Percentiles rank a stretch among this genome's conserved stretches.
Evolutionary conservation across 495 filamentous ascomycete genomes (phyloP).

Genomic region (Staphylotrichum tortipilum): DNA sequence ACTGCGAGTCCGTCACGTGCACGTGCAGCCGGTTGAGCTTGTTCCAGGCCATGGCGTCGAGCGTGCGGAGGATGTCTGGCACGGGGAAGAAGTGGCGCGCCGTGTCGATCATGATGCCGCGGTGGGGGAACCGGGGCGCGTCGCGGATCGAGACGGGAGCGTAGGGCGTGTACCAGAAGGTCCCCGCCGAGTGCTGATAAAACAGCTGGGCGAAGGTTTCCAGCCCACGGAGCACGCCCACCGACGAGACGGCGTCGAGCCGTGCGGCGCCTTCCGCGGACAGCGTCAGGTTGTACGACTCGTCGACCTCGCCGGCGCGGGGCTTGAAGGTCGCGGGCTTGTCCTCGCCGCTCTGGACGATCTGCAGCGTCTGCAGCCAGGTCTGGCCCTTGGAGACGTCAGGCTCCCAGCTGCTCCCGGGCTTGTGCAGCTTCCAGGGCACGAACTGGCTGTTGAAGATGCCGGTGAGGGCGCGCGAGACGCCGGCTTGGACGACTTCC

Average conservation of each 20-base stretch:
- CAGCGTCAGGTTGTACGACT: constrained; percentile 61
- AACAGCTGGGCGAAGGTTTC: constrained; percentile 70
- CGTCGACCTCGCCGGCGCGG: constrained; percentile 54
- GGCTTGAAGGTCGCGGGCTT: constrained; percentile 47
- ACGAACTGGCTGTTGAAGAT: constrained; percentile 57
- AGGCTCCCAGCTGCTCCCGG: constrained; percentile 55
- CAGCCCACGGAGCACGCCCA: constrained; percentile 58
- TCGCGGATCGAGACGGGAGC: constrained; percentile 62
- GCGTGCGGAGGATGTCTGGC: constrained; percentile 54
- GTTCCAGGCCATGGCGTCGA: constrained; percentile 64
- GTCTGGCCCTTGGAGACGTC: constrained; percentile 29
- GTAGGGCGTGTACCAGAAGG: constrained; percentile 51
- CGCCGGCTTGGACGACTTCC: constrained; percentile 42
- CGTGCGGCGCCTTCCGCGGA: constrained; percentile 42
- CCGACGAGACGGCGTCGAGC: constrained; percentile 53
- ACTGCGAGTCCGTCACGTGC: constrained; percentile 73
- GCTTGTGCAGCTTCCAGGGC: constrained; percentile 67
- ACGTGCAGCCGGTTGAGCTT: constrained; percentile 75
- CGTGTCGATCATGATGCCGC: constrained; percentile 68
- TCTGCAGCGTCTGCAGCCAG: constrained; percentile 46
- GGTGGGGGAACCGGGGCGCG: constrained; percentile 57
- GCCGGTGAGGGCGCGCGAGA: constrained; percentile 36
- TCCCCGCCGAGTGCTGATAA: constrained; percentile 50
- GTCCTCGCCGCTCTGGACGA: constrained; percentile 51
- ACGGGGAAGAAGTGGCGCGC: constrained; percentile 57